Conservation (phyloP, 192 early-diverging fungal genomes). For the Podila horticola region DNA sequence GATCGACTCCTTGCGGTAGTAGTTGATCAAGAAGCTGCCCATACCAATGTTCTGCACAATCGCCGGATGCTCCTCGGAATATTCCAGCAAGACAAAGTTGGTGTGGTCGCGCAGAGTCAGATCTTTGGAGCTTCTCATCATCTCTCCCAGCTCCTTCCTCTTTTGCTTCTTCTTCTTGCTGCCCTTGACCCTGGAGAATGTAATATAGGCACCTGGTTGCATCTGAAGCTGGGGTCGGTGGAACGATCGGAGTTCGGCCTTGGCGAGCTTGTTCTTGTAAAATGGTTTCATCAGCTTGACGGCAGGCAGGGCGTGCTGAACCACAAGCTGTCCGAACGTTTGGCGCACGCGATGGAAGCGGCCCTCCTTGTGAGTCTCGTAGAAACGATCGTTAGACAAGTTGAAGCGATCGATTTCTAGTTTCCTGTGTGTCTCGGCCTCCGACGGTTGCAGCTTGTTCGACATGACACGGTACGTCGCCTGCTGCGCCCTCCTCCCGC, state of each 20-base stretch:
- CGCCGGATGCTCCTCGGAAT: constrained; percentile 96
- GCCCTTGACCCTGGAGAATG: constrained; percentile 80
- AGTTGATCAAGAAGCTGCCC: constrained; percentile 94
- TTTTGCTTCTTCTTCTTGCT: constrained; percentile 81
- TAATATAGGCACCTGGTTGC: constrained; percentile 64
- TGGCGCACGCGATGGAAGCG: constrained; percentile 84
- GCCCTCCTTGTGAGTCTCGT: constrained; percentile 74
- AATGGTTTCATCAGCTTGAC: constrained; percentile 72
- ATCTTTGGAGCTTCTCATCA: constrained; percentile 87
- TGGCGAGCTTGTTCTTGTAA: constrained; percentile 87
- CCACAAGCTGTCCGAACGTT: constrained; percentile 83
- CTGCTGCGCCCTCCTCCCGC: constrained; percentile 28
- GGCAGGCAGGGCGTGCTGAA: constrained; percentile 92
- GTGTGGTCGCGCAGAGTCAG: constrained; percentile 88
- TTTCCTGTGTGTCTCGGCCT: constrained; percentile 68
- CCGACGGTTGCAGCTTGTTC: constrained; percentile 61
- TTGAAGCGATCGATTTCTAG: constrained; percentile 83
- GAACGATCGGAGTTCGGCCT: constrained; percentile 86
- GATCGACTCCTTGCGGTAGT: constrained; percentile 90
- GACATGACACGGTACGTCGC: constrained; percentile 41
- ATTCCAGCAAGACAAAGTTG: constrained; percentile 88
- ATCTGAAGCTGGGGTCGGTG: constrained; percentile 86
- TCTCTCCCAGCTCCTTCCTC: constrained; percentile 73
- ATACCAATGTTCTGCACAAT: constrained; percentile 94
- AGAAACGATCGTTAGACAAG: constrained; percentile 87